Evolutionary conservation across 2,329 filamentous ascomycete genomes (phyloP).

Genomic region (Scedosporium apiospermum): DNA sequence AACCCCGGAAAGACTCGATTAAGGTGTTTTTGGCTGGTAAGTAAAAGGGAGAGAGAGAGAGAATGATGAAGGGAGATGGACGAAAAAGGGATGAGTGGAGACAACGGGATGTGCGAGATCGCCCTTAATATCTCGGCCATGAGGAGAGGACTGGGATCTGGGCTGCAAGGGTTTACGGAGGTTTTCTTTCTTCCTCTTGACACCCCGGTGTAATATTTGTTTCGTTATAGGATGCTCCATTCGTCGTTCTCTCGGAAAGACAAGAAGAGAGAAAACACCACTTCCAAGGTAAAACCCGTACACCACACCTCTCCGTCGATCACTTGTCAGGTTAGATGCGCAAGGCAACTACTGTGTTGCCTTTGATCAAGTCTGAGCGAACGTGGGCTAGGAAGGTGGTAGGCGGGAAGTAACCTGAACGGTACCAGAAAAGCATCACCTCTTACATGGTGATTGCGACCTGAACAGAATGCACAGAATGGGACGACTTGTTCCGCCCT

Average conservation of each 20-base stretch:
- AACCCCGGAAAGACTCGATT: neutral
- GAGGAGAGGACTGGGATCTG: neutral
- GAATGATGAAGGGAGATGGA: neutral
- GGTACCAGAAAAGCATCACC: neutral
- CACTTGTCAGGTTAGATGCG: neutral
- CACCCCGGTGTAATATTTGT: neutral
- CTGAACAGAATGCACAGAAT: neutral
- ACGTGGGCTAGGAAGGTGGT: neutral
- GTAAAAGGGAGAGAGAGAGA: neutral
- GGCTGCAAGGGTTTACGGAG: neutral
- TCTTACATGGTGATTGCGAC: neutral
- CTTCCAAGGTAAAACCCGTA: neutral
- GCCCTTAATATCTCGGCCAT: neutral
- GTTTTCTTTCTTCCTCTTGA: neutral
- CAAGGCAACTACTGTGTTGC: neutral
- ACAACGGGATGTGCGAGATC: neutral
- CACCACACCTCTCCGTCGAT: neutral
- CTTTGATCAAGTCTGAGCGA: neutral
- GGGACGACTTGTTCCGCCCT: neutral
- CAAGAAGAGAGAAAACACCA: neutral
- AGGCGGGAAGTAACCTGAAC: neutral
- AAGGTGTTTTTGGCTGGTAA: neutral
- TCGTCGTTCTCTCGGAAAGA: neutral
- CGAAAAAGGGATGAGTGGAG: neutral
- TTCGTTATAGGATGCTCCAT: neutral